A percentile compares a stretch with the other conserved stretches of the same genome.
These are phyloP conservation scores for Starmerella bombi DNA, from an alignment of 805 yeast species.

Conservation along the genomic window DNA sequence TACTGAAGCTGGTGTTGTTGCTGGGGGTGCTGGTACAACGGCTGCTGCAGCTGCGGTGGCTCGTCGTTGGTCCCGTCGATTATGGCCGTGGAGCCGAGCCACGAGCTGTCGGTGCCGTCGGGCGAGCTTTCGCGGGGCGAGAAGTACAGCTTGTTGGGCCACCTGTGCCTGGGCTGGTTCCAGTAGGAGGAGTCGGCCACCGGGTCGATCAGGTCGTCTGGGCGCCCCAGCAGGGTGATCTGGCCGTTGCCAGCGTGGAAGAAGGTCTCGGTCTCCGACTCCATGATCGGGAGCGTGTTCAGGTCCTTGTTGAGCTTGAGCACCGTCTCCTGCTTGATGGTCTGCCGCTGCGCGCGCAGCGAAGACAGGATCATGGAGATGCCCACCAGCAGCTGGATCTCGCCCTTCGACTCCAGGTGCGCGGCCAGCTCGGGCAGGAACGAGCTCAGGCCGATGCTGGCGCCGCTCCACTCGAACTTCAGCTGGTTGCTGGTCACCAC, in stretches of 20 bases:
- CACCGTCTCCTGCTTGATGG: neutral
- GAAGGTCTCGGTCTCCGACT: constrained; percentile 3
- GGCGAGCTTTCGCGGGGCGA: neutral
- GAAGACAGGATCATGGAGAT: constrained; percentile 14
- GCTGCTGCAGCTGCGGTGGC: neutral
- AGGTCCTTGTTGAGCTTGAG: neutral
- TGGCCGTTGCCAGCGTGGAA: constrained; percentile 1
- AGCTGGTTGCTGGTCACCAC: constrained; percentile 22
- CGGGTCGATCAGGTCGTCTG: neutral
- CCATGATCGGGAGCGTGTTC: neutral
- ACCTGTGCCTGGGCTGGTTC: neutral
- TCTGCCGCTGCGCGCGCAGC: constrained; percentile 3
- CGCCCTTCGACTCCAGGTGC: constrained; percentile 50
- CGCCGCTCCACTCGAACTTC: constrained; percentile 53
- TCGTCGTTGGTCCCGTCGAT: too few species aligned
- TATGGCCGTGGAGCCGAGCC: too few species aligned
- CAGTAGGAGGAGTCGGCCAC: neutral
- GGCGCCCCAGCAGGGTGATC: neutral
- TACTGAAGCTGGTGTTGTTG: too few species aligned
- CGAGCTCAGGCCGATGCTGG: constrained; percentile 57
- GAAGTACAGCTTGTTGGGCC: neutral
- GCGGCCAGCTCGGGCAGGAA: constrained; percentile 45
- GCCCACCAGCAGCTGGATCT: constrained; percentile 73
- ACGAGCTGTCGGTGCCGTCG: neutral
- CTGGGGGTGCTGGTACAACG: neutral